A percentile compares a stretch with the other conserved stretches of the same genome.
These are phyloP conservation scores for Cutaneotrichosporon sp. DNA, from an alignment of 1,284 basidiomycete species.

Conservation along the genomic window DNA sequence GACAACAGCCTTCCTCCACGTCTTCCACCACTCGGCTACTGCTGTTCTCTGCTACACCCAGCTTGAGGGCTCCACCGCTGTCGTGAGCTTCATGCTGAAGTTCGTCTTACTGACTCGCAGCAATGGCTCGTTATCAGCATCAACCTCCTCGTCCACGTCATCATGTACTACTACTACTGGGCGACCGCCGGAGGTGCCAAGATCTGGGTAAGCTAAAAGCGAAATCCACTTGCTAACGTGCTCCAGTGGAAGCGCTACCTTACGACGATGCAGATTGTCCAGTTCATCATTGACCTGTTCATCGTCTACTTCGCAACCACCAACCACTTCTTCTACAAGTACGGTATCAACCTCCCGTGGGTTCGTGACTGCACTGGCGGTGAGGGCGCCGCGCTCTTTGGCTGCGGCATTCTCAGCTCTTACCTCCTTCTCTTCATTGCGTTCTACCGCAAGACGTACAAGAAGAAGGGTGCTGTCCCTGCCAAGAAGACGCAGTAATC, in stretches of 20 bases:
- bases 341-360: conserved; percentile 61
- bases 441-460: conserved; percentile 50
- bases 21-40: conserved; percentile 99
- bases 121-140: conserved; percentile 94
- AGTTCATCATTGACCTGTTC: conserved; percentile 86
- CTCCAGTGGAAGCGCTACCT: conserved; percentile 91
- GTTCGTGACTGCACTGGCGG: conserved; percentile 80
- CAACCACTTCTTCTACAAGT: conserved; percentile 67
- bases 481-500: conserved; percentile 23
- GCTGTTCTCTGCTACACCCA: conserved; percentile 91
- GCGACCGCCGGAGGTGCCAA: conserved; percentile 89
- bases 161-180: conserved; percentile 99
- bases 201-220: conserved; percentile 69
- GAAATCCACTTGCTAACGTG: background rate
- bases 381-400: conserved; percentile 81
- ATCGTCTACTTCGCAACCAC: conserved; percentile 91
- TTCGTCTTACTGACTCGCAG: conserved; percentile 36
- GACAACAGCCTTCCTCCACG: conserved; percentile 80
- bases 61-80: conserved; percentile 83
- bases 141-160: conserved; percentile 90
- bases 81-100: conserved; percentile 52
- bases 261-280: conserved; percentile 90
- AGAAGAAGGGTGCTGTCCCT: conserved; percentile 23
- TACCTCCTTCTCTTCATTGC: conserved; percentile 85
- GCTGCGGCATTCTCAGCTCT: conserved; percentile 77